Evolutionary conservation across 345 rosid genomes (phyloP).

Genomic region (Citrus inodora): DNA sequence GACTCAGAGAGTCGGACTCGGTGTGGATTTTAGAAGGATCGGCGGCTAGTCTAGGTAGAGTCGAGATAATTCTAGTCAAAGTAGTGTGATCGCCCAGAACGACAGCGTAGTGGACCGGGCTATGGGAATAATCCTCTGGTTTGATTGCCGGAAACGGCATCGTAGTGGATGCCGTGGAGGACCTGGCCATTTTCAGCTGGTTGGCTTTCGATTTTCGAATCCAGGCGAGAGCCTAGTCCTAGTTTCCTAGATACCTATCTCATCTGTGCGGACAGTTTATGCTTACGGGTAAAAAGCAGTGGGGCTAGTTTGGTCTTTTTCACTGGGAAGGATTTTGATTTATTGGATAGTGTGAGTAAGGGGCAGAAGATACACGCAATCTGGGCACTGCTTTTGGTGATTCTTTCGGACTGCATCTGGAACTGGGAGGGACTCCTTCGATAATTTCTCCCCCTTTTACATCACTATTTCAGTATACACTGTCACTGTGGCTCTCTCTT

Average conservation of each 20-base stretch:
- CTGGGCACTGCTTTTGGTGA: slow-evolving; percentile 45
- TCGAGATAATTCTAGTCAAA: slow-evolving; percentile 61
- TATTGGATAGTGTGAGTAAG: slow-evolving; percentile 23
- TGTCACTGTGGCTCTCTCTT: background rate
- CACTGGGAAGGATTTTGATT: background rate
- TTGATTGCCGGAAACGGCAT: slow-evolving; percentile 40
- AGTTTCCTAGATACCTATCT: no score
- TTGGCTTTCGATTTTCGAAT: background rate
- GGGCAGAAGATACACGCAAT: slow-evolving; percentile 29
- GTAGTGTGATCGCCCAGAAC: slow-evolving; percentile 63
- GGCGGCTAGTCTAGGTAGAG: slow-evolving; percentile 63
- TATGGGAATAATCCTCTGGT: slow-evolving; percentile 72
- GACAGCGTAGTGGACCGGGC: slow-evolving; percentile 86
- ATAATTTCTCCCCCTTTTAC: background rate
- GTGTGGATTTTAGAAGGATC: slow-evolving; percentile 66
- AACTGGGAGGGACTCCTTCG: background rate
- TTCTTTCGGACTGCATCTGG: background rate
- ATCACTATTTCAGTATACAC: background rate
- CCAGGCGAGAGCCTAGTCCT: background rate
- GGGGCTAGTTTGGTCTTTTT: slow-evolving; percentile 22
- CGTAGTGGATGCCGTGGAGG: slow-evolving; percentile 34
- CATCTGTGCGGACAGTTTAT: background rate
- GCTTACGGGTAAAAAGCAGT: background rate
- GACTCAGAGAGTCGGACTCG: slow-evolving; percentile 63
- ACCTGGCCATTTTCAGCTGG: slow-evolving; percentile 32